Base-by-base conservation (phyloP, 768 basidiomycete species). In the Neoboletus magnificus region DNA sequence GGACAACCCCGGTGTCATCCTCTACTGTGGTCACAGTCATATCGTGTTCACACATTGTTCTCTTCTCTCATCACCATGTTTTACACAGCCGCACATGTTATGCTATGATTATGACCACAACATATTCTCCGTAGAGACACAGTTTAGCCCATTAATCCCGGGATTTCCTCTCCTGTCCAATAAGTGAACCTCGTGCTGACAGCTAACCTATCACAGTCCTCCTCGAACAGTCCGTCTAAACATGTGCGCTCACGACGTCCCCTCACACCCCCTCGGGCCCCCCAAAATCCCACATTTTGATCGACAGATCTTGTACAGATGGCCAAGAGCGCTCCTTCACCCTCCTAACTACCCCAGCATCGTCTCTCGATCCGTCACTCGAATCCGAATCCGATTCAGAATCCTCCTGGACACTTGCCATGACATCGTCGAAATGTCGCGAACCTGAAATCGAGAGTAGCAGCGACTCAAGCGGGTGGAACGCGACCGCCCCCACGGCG, bases 1-100 rank as follows among this genome's bases (percentile, higher is more conserved):
- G 88, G 93, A 96, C 76, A 95, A 95, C 71, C 94, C 93, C 42
- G 93, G 94, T 74, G 94, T 96, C 52, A 96, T 96, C 59, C 93
- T 98, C 67, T 57, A 58, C 46, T 54, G 50, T 63, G 58, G 60
- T 57, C 57, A 48, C 27, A n/a, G 4, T 48, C 40, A 20, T 54
- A 52, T 56, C 35, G 36, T 48, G 55, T 57, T 20, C 51, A 54
- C 50, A 25, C 33, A 12, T 41, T 23, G 42, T 35, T 30, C 39
- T 36, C 13, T 46, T 45, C 46, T 46, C 47, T 16, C 33, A 15
- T 13, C 42, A 49, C 27, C 59, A 51, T 58, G 56, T 61, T 59
- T 58, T 57, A 58, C 58, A 59, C 56, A 62, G 56, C 52, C n/a
- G 20, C 8, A 51, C 47, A 25, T 61, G 49, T 48, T 61, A 63